phyloP scores from a whole-genome alignment of 768 basidiomycete genomes.

The Boletus sp. region DNA sequence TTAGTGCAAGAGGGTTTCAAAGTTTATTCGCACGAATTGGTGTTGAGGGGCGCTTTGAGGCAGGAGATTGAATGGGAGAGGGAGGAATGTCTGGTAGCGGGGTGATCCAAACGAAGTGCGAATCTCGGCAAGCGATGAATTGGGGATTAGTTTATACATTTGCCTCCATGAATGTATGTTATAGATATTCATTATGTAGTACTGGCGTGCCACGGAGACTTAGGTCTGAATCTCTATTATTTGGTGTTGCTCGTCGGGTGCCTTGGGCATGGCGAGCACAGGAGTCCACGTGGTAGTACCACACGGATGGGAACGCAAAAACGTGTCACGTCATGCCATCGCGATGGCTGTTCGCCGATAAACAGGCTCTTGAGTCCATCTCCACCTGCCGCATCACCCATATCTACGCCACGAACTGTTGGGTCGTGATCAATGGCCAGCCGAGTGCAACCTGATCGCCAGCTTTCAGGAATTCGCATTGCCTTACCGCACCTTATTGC shows the following conservation, averaged over 20 bases:
- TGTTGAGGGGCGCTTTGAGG: constrained; percentile 59
- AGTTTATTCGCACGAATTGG: constrained; percentile 68
- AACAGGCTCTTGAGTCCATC: too few species aligned
- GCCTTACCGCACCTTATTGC: not conserved
- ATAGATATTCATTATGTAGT: not conserved
- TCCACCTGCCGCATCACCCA: too few species aligned
- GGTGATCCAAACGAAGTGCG: constrained; percentile 1
- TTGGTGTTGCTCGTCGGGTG: too few species aligned
- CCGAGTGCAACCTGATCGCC: not conserved
- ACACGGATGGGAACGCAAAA: too few species aligned
- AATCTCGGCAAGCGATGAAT: not conserved
- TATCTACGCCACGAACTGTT: too few species aligned
- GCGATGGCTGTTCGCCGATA: too few species aligned
- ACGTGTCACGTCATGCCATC: too few species aligned
- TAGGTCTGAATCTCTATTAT: not conserved
- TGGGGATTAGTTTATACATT: not conserved
- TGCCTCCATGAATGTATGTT: not conserved
- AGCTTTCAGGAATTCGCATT: not conserved
- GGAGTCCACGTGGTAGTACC: too few species aligned
- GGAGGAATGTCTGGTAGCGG: constrained; percentile 19
- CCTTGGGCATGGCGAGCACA: too few species aligned
- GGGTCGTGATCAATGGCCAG: not conserved
- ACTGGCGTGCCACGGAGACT: not conserved
- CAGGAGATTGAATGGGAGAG: constrained; percentile 69
- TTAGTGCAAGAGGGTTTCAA: constrained; percentile 47